These are phyloP conservation scores for Rhinocladiella similis DNA, from an alignment of 2,329 filamentous ascomycete species.

Conservation along the genomic window DNA sequence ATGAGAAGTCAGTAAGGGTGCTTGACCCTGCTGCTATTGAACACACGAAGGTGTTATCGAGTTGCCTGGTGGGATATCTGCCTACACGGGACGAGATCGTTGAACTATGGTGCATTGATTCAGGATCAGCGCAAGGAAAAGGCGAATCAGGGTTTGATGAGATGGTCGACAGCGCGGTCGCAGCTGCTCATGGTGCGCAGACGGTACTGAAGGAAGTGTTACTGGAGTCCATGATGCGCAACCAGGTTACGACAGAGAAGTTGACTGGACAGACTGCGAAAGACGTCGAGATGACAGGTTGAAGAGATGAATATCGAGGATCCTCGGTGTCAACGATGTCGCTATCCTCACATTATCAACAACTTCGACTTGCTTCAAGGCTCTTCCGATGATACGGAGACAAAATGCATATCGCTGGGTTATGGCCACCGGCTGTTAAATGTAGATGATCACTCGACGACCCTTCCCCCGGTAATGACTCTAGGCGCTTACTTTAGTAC, in stretches of 20 bases:
- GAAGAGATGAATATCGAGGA: constrained; percentile 13
- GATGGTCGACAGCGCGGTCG: constrained; percentile 63
- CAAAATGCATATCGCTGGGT: too few species aligned
- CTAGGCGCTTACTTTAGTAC: too few species aligned
- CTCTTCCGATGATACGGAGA: too few species aligned
- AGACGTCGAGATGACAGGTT: constrained; percentile 34
- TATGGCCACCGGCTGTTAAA: too few species aligned
- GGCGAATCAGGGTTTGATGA: constrained; percentile 35
- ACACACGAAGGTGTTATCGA: constrained; percentile 73
- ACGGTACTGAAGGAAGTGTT: constrained; percentile 63
- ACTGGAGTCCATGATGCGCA: constrained; percentile 50
- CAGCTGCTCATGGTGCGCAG: constrained; percentile 60
- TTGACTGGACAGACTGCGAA: constrained; percentile 6
- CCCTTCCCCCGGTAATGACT: too few species aligned
- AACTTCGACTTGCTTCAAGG: too few species aligned
- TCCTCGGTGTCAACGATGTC: background rate
- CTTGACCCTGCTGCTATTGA: constrained; percentile 83
- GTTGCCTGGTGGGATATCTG: constrained; percentile 88
- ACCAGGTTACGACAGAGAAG: constrained; percentile 9
- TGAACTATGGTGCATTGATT: constrained; percentile 89
- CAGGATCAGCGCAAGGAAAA: constrained; percentile 27
- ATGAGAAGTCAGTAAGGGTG: constrained; percentile 45
- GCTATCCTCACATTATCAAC: too few species aligned
- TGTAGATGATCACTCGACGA: too few species aligned
- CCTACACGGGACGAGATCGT: constrained; percentile 87